These are phyloP conservation scores for Bremia lactucae DNA, from an alignment of 352 stramenopile species.

Conservation along the genomic window DNA sequence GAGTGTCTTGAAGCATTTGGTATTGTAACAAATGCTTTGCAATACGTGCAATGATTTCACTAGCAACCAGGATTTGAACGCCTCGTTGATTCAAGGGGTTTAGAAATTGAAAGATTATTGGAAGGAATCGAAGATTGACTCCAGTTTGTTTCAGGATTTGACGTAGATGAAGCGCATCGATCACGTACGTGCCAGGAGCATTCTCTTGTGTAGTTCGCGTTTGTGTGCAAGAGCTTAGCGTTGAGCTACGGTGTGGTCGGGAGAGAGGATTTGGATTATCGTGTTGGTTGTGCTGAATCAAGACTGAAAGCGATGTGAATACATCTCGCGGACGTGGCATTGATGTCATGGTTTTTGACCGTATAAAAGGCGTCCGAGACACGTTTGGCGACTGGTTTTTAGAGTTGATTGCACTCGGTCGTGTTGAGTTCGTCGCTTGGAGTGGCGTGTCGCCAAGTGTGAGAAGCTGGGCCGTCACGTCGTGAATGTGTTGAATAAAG, in stretches of 20 bases:
- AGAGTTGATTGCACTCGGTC: conserved; percentile 3
- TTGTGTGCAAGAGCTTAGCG: conserved; percentile 30
- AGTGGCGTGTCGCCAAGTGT: conserved; percentile 45
- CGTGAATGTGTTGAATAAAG: conserved; percentile 40
- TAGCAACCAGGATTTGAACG: conserved; percentile 42
- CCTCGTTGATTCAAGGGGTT: conserved; percentile 35
- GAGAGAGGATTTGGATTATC: conserved; percentile 11
- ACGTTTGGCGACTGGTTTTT: conserved; percentile 9
- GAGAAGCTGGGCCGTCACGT: conserved; percentile 43
- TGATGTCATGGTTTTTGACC: conserved; percentile 22
- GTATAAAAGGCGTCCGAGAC: conserved; percentile 10
- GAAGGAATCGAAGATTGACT: conserved; percentile 60
- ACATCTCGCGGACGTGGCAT: conserved; percentile 20
- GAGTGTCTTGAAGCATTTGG: conserved; percentile 36
- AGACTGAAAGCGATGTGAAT: conserved; percentile 6
- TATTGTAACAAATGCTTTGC: conserved; percentile 70
- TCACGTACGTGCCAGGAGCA: conserved; percentile 47
- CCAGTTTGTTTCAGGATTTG: conserved; percentile 46
- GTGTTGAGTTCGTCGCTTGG: conserved; percentile 3
- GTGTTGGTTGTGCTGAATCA: not conserved
- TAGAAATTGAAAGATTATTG: conserved; percentile 47
- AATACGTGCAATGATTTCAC: conserved; percentile 57
- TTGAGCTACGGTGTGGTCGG: conserved; percentile 25
- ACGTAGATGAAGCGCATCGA: conserved; percentile 52
- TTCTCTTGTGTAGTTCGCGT: conserved; percentile 9